Percentiles rank a stretch among this genome's conserved stretches.
These are phyloP conservation scores for Ceratocystis smalleyi DNA, from an alignment of 2,329 filamentous ascomycete genomes.

Conservation along the genomic window DNA sequence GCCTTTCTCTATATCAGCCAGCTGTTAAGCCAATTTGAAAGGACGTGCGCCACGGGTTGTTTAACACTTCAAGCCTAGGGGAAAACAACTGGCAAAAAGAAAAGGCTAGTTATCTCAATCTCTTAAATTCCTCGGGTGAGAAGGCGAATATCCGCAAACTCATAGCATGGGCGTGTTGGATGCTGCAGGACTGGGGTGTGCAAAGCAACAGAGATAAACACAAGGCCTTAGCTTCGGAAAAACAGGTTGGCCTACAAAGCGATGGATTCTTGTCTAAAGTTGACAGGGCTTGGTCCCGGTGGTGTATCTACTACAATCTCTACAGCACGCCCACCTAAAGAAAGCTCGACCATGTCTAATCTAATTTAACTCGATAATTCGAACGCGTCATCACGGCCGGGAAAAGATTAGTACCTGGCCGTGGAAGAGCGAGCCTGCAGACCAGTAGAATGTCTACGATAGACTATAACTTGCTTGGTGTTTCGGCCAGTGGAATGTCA, in stretches of 20 bases:
- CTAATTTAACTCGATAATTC: not conserved
- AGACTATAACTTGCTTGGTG: not conserved
- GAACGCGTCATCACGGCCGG: not conserved
- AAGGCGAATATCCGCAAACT: not conserved
- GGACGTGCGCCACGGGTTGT: not conserved
- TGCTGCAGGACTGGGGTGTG: no score
- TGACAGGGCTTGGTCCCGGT: no score
- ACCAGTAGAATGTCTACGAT: not conserved
- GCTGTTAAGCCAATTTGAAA: not conserved
- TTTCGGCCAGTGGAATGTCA: not conserved
- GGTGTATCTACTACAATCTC: no score
- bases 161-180: no score
- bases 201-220: not conserved
- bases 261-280: no score
- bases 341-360: not conserved
- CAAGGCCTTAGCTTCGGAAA: not conserved
- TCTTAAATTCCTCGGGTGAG: not conserved
- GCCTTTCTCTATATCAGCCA: not conserved
- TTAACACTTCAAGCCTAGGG: not conserved
- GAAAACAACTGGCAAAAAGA: no score
- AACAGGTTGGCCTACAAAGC: not conserved
- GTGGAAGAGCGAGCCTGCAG: no score
- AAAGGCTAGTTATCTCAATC: not conserved
- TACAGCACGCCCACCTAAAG: no score
- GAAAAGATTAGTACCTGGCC: not conserved